These are phyloP conservation scores for Alternaria arborescens DNA, from an alignment of 2,329 filamentous ascomycete species.

Conservation along the genomic window DNA sequence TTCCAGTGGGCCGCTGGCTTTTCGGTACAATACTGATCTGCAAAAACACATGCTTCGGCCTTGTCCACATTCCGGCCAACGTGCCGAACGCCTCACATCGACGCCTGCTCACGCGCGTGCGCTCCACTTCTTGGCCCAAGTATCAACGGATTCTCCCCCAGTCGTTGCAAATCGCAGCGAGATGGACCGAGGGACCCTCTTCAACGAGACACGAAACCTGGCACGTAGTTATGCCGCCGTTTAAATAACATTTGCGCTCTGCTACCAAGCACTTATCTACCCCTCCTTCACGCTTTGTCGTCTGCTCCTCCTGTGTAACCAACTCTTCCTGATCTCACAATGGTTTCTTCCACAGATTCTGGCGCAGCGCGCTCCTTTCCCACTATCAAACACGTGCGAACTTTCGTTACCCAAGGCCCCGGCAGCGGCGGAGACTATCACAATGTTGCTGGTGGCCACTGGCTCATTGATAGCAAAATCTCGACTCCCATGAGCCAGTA, in stretches of 20 bases:
- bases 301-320: constrained; percentile 7
- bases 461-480: constrained; percentile 91
- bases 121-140: constrained; percentile 30
- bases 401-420: constrained; percentile 74
- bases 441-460: constrained; percentile 78
- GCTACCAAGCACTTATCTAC: constrained; percentile 18
- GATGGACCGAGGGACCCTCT: constrained; percentile 40
- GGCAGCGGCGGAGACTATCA: constrained; percentile 74
- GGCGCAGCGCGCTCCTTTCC: constrained; percentile 66
- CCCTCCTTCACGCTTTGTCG: constrained; percentile 28
- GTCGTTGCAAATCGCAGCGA: constrained; percentile 38
- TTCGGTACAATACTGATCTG: constrained; percentile 10
- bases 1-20: constrained; percentile 7
- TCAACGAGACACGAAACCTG: constrained; percentile 12
- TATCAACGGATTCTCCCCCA: constrained; percentile 22
- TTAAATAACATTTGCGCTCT: constrained; percentile 32
- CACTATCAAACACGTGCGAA: constrained; percentile 77
- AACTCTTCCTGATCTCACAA: constrained; percentile 24
- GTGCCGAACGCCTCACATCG: constrained; percentile 17
- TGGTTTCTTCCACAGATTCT: constrained; percentile 36
- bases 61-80: constrained; percentile 1
- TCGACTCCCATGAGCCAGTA: constrained; percentile 91
- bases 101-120: constrained; percentile 17
- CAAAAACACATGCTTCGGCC: constrained; percentile 12
- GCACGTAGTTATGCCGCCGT: constrained; percentile 22